phyloP scores from a whole-genome alignment of 306 rosid species.

The Herpetospermum pedunculosum region DNA sequence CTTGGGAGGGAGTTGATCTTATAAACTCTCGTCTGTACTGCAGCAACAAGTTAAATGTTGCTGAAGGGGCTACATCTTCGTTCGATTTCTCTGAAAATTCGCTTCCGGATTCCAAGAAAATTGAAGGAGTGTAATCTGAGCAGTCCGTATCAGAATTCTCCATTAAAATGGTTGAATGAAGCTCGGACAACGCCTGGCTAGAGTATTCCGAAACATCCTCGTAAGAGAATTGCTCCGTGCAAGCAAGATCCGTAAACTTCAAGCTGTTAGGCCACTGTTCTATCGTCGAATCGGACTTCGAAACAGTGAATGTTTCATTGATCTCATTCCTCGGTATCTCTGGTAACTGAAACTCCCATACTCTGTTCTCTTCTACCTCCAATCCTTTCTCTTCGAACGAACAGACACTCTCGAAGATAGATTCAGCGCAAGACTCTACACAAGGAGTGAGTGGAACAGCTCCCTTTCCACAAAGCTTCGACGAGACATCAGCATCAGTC shows the following conservation, averaged over 20 bases:
- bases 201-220: conserved; percentile 41
- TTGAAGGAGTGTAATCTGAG: conserved; percentile 53
- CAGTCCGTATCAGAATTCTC: conserved; percentile 38
- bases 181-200: conserved; percentile 41
- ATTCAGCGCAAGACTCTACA: conserved; percentile 22
- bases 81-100: conserved; percentile 64
- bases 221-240: conserved; percentile 47
- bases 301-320: conserved; percentile 16
- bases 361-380: conserved; percentile 26
- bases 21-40: conserved; percentile 46
- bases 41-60: conserved; percentile 36
- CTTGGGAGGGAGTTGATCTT: conserved; percentile 17
- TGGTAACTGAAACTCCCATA: conserved; percentile 33
- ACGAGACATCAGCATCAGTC: conserved; percentile 16
- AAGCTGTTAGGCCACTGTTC: conserved; percentile 30
- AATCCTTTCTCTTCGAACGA: conserved; percentile 15
- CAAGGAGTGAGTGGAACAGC: conserved; percentile 27
- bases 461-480: conserved; percentile 22
- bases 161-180: conserved; percentile 36
- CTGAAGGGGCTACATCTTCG: conserved; percentile 53
- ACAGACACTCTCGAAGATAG: conserved; percentile 5
- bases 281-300: conserved; percentile 37
- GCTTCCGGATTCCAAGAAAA: conserved; percentile 62
- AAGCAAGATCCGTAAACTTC: conserved; percentile 47
- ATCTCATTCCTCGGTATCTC: conserved; percentile 17